Evolutionary conservation across 148 eudicot genomes (phyloP), one percentile per base, ranked within the genome.

Genomic region (Bassia scoparia): DNA sequence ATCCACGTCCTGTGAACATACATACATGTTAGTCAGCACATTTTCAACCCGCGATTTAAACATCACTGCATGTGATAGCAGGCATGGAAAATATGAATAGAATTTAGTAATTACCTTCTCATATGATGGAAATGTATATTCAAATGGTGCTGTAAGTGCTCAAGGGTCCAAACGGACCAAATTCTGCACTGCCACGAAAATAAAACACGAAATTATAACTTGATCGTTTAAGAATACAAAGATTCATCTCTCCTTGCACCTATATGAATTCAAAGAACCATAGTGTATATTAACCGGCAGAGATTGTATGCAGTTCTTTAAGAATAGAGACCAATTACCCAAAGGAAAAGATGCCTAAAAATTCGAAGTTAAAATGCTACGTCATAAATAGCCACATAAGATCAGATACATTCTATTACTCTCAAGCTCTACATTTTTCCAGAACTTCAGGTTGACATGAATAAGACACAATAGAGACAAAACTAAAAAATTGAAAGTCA

Each of bases 101-200:
- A 77, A 23, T 38, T 54, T 46, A 44, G 26, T 18, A 73, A 69
- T 63, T 53, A 92, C 99, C 99, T 90, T 89, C 61, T 96, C 89
- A 70, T 87, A 76, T 37, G 96, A 87, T 14, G 96, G 99, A 75
- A 96, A 85, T 66, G 85, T 74, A 83, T 86, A 96, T 71, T 82
- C 87, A 70, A 74, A 59, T 26, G 74, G 76, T 90, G 88, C 5
- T 50, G 82, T 49, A 87, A 94, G 73, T 92, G 97, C 65, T 78
- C 90, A 75, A 86, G 69, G 41, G 99, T 96, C n/a, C 80, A 86
- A 77, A 50, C 81, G 79, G 41, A 96, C 89, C 82, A 96, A 81
- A 79, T 59, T 85, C 99, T 95, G 96, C 84, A 83, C 77, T 66
- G 77, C 79, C 88, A 84, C 83, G 74, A 75, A 34, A 67, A 63